phyloP scores from a whole-genome alignment of 2,329 filamentous ascomycete species.

The Monosporascus ibericus region DNA sequence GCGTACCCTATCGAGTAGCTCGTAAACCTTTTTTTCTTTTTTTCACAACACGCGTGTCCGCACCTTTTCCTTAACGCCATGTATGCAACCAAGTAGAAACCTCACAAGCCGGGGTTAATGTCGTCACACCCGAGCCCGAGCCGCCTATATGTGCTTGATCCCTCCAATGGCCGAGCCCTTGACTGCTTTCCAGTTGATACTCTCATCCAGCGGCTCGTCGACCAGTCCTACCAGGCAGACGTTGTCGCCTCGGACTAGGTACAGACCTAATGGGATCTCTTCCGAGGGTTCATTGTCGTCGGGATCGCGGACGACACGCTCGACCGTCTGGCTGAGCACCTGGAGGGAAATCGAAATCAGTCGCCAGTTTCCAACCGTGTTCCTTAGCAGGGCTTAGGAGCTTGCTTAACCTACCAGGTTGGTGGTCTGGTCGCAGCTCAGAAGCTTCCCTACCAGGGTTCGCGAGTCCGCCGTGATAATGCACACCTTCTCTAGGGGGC shows the following conservation, averaged over 20 bases:
- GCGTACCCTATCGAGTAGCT: constrained; percentile 24
- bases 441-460: constrained; percentile 74
- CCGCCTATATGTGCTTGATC: constrained; percentile 63
- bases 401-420: constrained; percentile 58
- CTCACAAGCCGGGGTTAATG: not conserved
- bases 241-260: constrained; percentile 90
- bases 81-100: constrained; percentile 16
- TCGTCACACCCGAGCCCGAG: not conserved
- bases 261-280: constrained; percentile 78
- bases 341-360: constrained; percentile 20
- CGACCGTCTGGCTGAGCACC: constrained; percentile 76
- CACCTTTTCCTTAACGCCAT: constrained; percentile 18
- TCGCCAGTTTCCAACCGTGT: not conserved
- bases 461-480: constrained; percentile 90
- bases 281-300: constrained; percentile 79
- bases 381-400: not conserved
- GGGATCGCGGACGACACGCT: constrained; percentile 81
- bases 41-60: not conserved
- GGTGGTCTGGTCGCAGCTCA: constrained; percentile 84
- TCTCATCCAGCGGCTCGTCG: constrained; percentile 80
- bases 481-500: constrained; percentile 71
- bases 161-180: constrained; percentile 76
- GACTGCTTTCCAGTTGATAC: constrained; percentile 90
- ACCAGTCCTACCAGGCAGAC: constrained; percentile 86
- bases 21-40: constrained; percentile 12